Conservation (phyloP, 225 moss, liverwort and hornwort genomes). For the Sphagnum contortum region DNA sequence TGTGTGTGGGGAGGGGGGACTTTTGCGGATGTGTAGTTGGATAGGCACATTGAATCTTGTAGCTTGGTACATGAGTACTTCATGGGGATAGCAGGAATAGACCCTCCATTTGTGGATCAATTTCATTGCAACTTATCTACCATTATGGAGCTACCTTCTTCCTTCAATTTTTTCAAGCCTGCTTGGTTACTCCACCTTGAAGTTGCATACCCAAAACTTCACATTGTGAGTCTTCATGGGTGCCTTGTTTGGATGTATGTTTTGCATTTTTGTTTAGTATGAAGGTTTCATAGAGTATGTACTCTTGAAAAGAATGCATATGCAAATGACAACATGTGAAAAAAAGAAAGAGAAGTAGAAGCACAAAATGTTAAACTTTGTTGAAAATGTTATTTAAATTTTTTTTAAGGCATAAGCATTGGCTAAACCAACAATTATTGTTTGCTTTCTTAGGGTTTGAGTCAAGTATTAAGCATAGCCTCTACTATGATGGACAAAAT, state of each 20-base stretch:
- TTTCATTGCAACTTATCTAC: slow-evolving; percentile 32
- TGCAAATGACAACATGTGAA: too few relatives aligned
- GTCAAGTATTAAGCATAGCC: slow-evolving; percentile 9
- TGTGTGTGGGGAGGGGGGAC: not conserved
- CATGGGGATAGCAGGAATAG: slow-evolving; percentile 12
- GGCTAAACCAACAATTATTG: too few relatives aligned
- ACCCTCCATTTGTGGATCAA: slow-evolving; percentile 14
- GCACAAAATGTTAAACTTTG: too few relatives aligned
- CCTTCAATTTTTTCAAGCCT: slow-evolving; percentile 52
- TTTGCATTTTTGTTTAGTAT: too few relatives aligned
- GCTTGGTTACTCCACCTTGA: slow-evolving; percentile 62
- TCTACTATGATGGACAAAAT: slow-evolving; percentile 48
- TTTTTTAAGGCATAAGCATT: too few relatives aligned
- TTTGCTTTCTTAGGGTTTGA: too few relatives aligned
- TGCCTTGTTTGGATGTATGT: not conserved
- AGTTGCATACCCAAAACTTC: slow-evolving; percentile 45
- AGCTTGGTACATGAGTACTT: slow-evolving; percentile 54
- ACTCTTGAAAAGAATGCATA: too few relatives aligned
- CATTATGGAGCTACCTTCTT: slow-evolving; percentile 10
- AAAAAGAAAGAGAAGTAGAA: too few relatives aligned
- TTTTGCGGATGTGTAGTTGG: slow-evolving; percentile 34
- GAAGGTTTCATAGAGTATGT: too few relatives aligned
- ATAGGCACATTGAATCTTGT: slow-evolving; percentile 76
- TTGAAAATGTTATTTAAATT: too few relatives aligned
- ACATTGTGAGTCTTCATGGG: slow-evolving; percentile 25